phyloP scores from a whole-genome alignment of 306 rosid species.

The Luffa aegyptiaca region DNA sequence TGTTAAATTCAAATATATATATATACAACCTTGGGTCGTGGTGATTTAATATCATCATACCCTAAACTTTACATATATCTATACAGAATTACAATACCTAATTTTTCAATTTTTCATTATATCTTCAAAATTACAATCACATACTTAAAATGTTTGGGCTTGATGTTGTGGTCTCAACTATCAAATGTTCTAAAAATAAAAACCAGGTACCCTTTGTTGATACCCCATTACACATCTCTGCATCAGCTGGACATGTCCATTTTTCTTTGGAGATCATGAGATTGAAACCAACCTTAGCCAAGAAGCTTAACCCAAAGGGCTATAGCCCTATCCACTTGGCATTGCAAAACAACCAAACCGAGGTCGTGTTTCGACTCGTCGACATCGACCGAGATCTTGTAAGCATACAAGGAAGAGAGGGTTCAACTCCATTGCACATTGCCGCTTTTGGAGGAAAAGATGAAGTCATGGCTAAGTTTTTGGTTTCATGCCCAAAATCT shows the following conservation, averaged over 20 bases:
- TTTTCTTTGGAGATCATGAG: conserved; percentile 31
- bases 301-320: conserved; percentile 27
- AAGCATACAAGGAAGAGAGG: conserved; percentile 28
- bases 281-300: conserved; percentile 24
- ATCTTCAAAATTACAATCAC: no score
- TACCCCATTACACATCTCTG: conserved; percentile 32
- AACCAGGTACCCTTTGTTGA: conserved; percentile 15
- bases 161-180: no score
- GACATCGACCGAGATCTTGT: conserved; percentile 15
- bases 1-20: no score
- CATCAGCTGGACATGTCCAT: conserved; percentile 12
- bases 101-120: no score
- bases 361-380: conserved; percentile 5
- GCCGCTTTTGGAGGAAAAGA: conserved; percentile 13
- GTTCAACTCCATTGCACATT: conserved; percentile 25
- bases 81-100: no score
- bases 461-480: conserved; percentile 18
- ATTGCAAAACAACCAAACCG: conserved; percentile 8
- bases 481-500: conserved; percentile 21
- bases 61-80: no score
- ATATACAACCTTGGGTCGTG: no score
- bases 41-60: no score
- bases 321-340: conserved; percentile 27
- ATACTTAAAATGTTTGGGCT: no score
- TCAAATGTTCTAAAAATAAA: no score